Percentiles rank a stretch among this genome's conserved stretches.
Conservation (phyloP, 257 asterid genomes). For the Fraxinus americana region DNA sequence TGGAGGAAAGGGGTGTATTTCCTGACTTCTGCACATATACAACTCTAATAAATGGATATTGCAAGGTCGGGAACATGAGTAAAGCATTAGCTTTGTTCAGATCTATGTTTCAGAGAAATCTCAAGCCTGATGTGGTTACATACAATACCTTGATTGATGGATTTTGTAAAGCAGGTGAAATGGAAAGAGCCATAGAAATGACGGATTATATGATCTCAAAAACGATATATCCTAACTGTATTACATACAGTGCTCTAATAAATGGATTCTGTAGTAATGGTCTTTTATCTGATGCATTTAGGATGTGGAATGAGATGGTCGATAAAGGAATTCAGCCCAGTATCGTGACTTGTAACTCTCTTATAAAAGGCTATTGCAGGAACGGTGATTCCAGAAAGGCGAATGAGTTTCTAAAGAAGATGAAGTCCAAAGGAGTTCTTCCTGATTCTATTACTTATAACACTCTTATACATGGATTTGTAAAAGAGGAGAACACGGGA, state of each 20-base stretch:
- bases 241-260: conserved; percentile 62
- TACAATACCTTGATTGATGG: conserved; percentile 71
- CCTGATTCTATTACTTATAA: conserved; percentile 62
- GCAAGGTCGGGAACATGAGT: conserved; percentile 56
- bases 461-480: conserved; percentile 70
- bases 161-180: conserved; percentile 64
- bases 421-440: conserved; percentile 47
- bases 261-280: conserved; percentile 68
- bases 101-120: conserved; percentile 52
- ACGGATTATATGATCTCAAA: conserved; percentile 59
- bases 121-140: conserved; percentile 66
- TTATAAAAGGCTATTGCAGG: conserved; percentile 74
- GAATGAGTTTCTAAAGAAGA: conserved; percentile 49
- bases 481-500: conserved; percentile 61
- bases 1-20: conserved; percentile 63
- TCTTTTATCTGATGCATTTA: conserved; percentile 49
- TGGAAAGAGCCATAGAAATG: conserved; percentile 52
- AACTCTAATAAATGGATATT: conserved; percentile 67
- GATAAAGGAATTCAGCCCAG: conserved; percentile 52
- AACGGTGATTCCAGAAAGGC: conserved; percentile 52
- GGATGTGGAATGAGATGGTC: conserved; percentile 73
- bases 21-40: conserved; percentile 77
- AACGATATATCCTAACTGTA: conserved; percentile 48
- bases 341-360: conserved; percentile 61
- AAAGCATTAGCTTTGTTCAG: conserved; percentile 49